Conservation (phyloP, 169 alveolate genomes). For the Eimeria acervulina region DNA sequence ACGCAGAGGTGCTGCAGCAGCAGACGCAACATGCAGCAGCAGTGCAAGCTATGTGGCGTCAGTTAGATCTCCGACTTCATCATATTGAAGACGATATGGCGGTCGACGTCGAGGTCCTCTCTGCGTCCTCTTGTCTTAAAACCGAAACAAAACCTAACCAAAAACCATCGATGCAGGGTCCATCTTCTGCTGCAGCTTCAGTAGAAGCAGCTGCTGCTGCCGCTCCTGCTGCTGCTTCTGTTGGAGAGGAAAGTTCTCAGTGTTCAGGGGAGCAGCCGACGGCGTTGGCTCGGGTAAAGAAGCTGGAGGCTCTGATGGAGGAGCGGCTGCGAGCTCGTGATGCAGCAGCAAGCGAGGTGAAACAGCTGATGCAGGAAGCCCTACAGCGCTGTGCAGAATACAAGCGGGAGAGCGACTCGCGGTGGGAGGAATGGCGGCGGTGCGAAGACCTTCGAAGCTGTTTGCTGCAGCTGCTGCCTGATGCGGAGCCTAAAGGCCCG, state of each 20-base stretch:
- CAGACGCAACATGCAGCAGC: slow-evolving; percentile 57
- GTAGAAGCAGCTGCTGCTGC: not conserved
- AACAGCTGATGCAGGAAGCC: slow-evolving; percentile 40
- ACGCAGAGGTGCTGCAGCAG: slow-evolving; percentile 37
- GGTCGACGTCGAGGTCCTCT: slow-evolving; percentile 42
- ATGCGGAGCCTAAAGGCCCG: not conserved
- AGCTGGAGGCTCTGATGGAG: slow-evolving; percentile 64
- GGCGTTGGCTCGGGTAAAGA: slow-evolving; percentile 13
- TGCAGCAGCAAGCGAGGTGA: slow-evolving; percentile 2
- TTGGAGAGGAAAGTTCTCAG: not conserved
- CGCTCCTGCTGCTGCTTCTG: not conserved
- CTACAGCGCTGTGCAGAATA: not conserved
- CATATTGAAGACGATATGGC: slow-evolving; percentile 65
- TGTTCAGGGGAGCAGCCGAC: not conserved
- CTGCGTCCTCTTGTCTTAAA: not conserved
- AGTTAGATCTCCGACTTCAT: not conserved
- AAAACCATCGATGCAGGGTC: not conserved
- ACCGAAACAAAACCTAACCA: not conserved
- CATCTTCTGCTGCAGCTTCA: not conserved
- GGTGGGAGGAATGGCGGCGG: not conserved
- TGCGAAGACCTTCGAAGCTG: not conserved
- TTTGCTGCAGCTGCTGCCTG: not conserved
- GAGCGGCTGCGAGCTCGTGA: slow-evolving; percentile 61
- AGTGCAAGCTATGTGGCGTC: slow-evolving; percentile 13
- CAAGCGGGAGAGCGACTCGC: not conserved